Conservation (phyloP, 441 rosid genomes). For the Brassica balearica region DNA sequence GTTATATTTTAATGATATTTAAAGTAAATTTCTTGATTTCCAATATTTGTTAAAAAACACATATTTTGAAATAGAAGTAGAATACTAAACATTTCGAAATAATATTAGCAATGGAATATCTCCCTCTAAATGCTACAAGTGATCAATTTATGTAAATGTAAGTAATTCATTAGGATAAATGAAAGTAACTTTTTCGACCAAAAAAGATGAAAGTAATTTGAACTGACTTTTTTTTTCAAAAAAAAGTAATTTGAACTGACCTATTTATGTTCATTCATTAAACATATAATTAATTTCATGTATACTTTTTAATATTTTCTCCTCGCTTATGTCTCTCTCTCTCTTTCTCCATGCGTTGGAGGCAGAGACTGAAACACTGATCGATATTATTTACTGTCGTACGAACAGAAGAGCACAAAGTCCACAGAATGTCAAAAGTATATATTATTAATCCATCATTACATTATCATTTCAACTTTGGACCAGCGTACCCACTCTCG, state of each 20-base stretch:
- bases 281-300: not conserved
- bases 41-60: not conserved
- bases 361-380: slow-evolving; percentile 45
- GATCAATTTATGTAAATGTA: too few relatives aligned
- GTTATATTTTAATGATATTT: not conserved
- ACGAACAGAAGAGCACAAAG: slow-evolving; percentile 44
- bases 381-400: slow-evolving; percentile 40
- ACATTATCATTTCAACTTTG: slow-evolving; percentile 46
- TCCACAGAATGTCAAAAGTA: slow-evolving; percentile 48
- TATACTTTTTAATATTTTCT: not conserved
- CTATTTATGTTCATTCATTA: not conserved
- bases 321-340: slow-evolving; percentile 30
- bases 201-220: not conserved
- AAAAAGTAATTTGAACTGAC: not conserved
- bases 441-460: slow-evolving; percentile 48
- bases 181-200: not conserved
- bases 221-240: not conserved
- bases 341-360: slow-evolving; percentile 29
- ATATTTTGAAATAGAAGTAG: not conserved
- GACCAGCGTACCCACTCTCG: slow-evolving; percentile 35
- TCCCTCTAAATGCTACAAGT: too few relatives aligned
- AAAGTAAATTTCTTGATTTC: not conserved
- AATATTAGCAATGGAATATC: not conserved
- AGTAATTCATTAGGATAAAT: too few relatives aligned
- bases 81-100: not conserved